Percentiles rank a stretch among this genome's conserved stretches.
Evolutionary conservation across 1,139 yeast genomes (phyloP).

Genomic region (Nakaseomyces sp.): DNA sequence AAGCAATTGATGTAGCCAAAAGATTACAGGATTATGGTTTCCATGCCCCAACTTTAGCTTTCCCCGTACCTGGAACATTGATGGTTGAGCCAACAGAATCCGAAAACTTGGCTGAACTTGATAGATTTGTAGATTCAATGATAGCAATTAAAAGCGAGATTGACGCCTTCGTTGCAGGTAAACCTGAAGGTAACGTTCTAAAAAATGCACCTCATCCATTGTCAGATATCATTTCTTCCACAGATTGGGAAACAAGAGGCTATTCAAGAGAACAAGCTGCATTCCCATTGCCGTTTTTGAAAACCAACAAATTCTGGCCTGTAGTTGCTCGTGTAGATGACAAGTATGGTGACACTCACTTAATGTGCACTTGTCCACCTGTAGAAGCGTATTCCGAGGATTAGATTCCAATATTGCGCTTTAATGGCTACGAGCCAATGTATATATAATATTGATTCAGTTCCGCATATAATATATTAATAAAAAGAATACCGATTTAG

Average conservation of each 20-base stretch:
- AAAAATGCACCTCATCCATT: constrained; percentile 91
- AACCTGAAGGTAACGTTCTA: constrained; percentile 59
- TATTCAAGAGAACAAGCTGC: constrained; percentile 92
- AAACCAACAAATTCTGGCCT: constrained; percentile 86
- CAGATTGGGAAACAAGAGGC: constrained; percentile 75
- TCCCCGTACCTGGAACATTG: constrained; percentile 95
- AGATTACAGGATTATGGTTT: constrained; percentile 95
- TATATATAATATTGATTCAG: too few species aligned
- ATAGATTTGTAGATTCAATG: constrained; percentile 83
- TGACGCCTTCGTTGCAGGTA: constrained; percentile 60
- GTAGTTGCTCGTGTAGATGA: constrained; percentile 87
- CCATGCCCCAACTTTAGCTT: constrained; percentile 98
- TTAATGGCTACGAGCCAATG: too few species aligned
- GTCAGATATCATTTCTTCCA: constrained; percentile 57
- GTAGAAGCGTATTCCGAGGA: constrained; percentile 41
- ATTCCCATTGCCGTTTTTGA: constrained; percentile 71
- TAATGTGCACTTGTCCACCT: constrained; percentile 87
- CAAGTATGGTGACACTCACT: constrained; percentile 85
- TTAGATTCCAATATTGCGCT: too few species aligned
- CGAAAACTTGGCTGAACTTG: constrained; percentile 79
- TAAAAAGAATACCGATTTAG: too few species aligned
- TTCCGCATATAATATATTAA: too few species aligned
- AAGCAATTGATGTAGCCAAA: constrained; percentile 94
- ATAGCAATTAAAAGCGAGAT: constrained; percentile 78
- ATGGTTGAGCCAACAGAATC: constrained; percentile 98